Percentiles rank a stretch among this genome's conserved stretches.
These are phyloP conservation scores for Aspergillus eucalypticola DNA, from an alignment of 2,329 filamentous ascomycete species.

Conservation along the genomic window DNA sequence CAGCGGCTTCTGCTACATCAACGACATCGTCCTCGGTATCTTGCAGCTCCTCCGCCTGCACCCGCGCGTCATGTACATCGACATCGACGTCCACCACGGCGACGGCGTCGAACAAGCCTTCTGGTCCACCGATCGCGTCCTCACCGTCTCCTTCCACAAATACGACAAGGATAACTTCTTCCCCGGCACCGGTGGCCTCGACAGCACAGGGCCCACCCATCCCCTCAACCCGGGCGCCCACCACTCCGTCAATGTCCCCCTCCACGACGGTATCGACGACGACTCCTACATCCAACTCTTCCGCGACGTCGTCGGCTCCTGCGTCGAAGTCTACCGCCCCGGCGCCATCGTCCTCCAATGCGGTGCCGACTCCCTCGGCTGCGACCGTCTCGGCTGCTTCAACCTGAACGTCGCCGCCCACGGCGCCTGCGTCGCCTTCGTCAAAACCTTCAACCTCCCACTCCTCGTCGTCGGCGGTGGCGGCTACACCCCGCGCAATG, in stretches of 20 bases:
- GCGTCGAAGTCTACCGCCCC: slow-evolving; percentile 81
- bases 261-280: slow-evolving; percentile 89
- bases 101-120: slow-evolving; percentile 91
- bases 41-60: slow-evolving; percentile 80
- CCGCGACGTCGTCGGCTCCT: slow-evolving; percentile 73
- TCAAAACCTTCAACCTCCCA: slow-evolving; percentile 77
- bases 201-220: slow-evolving; percentile 79
- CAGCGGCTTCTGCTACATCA: slow-evolving; percentile 97
- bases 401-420: slow-evolving; percentile 96
- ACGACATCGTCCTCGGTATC: slow-evolving; percentile 94
- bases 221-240: slow-evolving; percentile 85
- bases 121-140: slow-evolving; percentile 83
- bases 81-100: slow-evolving; percentile 90
- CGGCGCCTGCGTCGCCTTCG: slow-evolving; percentile 84
- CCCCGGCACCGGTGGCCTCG: slow-evolving; percentile 83
- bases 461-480: slow-evolving; percentile 91
- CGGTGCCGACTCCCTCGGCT: slow-evolving; percentile 89
- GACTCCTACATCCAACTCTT: slow-evolving; percentile 86
- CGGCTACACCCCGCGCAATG: slow-evolving; percentile 94
- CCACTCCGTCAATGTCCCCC: slow-evolving; percentile 85
- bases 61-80: slow-evolving; percentile 87
- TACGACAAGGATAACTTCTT: slow-evolving; percentile 86
- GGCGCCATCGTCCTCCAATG: slow-evolving; percentile 92
- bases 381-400: slow-evolving; percentile 90
- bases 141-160: slow-evolving; percentile 95